These are phyloP conservation scores for Penicillium sp. DNA, from an alignment of 2,329 filamentous ascomycete species.

Conservation along the genomic window DNA sequence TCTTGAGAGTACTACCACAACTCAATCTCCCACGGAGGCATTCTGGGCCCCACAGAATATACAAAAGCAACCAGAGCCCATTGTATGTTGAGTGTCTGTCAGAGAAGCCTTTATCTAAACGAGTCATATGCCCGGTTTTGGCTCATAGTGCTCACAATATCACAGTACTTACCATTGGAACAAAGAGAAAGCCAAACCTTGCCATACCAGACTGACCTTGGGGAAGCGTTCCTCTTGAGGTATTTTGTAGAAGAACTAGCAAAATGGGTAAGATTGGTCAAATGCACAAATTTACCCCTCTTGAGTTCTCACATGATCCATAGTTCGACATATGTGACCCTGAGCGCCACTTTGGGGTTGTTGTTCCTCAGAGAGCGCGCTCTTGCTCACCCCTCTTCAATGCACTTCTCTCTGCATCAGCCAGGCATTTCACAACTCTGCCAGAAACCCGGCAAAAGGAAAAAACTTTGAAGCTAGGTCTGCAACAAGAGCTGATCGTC, in stretches of 20 bases:
- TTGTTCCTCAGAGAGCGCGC: slow-evolving; percentile 8
- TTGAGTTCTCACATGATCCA: too few relatives aligned
- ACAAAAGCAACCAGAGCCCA: too few relatives aligned
- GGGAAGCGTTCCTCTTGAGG: slow-evolving; percentile 18
- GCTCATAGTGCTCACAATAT: not conserved
- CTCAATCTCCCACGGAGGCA: too few relatives aligned
- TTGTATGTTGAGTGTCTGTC: too few relatives aligned
- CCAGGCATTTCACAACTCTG: slow-evolving; percentile 11
- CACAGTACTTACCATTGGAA: too few relatives aligned
- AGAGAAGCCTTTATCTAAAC: too few relatives aligned
- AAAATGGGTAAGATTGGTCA: slow-evolving; percentile 12
- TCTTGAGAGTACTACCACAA: too few relatives aligned
- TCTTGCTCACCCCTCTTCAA: slow-evolving; percentile 9
- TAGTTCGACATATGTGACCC: slow-evolving; percentile 14
- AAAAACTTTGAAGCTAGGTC: not conserved
- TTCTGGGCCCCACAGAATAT: too few relatives aligned
- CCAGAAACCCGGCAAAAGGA: slow-evolving; percentile 5
- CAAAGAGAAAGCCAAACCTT: not conserved
- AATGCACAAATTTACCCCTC: too few relatives aligned
- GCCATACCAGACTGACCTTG: slow-evolving; percentile 5
- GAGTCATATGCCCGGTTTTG: too few relatives aligned
- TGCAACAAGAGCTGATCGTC: slow-evolving; percentile 4
- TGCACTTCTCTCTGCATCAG: slow-evolving; percentile 10
- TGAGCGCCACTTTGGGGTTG: slow-evolving; percentile 7
- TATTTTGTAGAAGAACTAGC: slow-evolving; percentile 21